Evolutionary conservation across 768 basidiomycete species (phyloP).

Genomic region (Termitomyces sp.): DNA sequence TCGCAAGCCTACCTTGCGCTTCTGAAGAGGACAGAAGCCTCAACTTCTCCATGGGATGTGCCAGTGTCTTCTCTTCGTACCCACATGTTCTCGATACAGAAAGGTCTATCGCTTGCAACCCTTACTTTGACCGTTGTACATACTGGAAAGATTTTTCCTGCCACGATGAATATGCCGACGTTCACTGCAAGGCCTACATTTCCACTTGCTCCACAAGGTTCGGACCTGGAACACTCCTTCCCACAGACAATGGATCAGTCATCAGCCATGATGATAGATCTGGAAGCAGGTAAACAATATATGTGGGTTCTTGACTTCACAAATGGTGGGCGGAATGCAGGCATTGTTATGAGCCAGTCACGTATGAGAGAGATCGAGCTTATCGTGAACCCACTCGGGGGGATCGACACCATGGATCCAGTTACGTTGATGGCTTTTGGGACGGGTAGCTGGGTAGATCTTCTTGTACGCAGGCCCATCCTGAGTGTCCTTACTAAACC

Average conservation of each 20-base stretch:
- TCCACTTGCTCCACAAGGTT: slow-evolving; percentile 41
- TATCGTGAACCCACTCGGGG: slow-evolving; percentile 53
- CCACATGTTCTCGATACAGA: slow-evolving; percentile 33
- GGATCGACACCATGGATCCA: slow-evolving; percentile 36
- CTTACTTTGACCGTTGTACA: slow-evolving; percentile 37
- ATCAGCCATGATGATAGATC: slow-evolving; percentile 17
- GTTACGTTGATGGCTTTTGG: slow-evolving; percentile 44
- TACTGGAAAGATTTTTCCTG: slow-evolving; percentile 34
- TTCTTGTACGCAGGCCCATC: slow-evolving; percentile 40
- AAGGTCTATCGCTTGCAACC: slow-evolving; percentile 55
- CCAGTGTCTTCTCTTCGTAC: slow-evolving; percentile 44
- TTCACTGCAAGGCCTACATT: slow-evolving; percentile 49
- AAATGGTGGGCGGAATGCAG: slow-evolving; percentile 41
- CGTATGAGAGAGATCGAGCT: slow-evolving; percentile 72
- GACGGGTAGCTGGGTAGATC: slow-evolving; percentile 60
- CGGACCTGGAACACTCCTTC: slow-evolving; percentile 49
- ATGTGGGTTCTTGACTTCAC: slow-evolving; percentile 78
- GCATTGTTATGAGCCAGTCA: slow-evolving; percentile 70
- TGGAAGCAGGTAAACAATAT: slow-evolving; percentile 23
- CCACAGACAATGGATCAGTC: slow-evolving; percentile 36
- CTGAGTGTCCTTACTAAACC: slow-evolving; percentile 3
- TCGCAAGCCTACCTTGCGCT: slow-evolving; percentile 67
- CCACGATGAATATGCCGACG: slow-evolving; percentile 42
- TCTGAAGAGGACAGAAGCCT: slow-evolving; percentile 29
- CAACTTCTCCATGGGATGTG: slow-evolving; percentile 39